phyloP scores from a whole-genome alignment of 2,329 filamentous ascomycete species.

The Hymenotorrendiella dingleyae region DNA sequence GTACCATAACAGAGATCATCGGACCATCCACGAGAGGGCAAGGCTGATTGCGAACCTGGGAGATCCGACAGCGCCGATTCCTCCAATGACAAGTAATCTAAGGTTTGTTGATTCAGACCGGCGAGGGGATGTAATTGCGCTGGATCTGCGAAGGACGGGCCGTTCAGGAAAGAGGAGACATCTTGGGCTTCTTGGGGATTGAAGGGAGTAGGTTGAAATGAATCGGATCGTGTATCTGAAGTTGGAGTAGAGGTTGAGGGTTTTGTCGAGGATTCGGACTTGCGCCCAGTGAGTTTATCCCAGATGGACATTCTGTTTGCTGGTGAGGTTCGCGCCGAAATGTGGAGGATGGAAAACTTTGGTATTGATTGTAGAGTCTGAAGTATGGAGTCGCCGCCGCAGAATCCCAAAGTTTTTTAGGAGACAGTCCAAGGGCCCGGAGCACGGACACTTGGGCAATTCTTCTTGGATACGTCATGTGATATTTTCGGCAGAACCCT shows the following conservation, averaged over 20 bases:
- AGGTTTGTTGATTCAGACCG: slow-evolving; percentile 83
- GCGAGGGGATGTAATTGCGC: slow-evolving; percentile 87
- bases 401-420: slow-evolving; percentile 3
- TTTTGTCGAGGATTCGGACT: slow-evolving; percentile 29
- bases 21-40: slow-evolving; percentile 94
- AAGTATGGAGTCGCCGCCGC: background rate
- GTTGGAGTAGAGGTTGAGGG: slow-evolving; percentile 12
- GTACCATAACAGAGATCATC: slow-evolving; percentile 98
- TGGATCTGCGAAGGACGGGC: slow-evolving; percentile 74
- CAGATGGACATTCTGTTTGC: slow-evolving; percentile 32
- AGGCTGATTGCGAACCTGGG: slow-evolving; percentile 76
- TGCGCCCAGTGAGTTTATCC: slow-evolving; percentile 34
- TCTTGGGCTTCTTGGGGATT: slow-evolving; percentile 70
- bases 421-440: too few species aligned
- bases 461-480: too few species aligned
- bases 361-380: background rate
- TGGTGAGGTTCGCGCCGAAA: background rate
- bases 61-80: slow-evolving; percentile 83
- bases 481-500: too few species aligned
- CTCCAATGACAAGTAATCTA: slow-evolving; percentile 93
- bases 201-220: slow-evolving; percentile 51
- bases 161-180: slow-evolving; percentile 79
- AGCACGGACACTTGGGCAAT: too few species aligned
- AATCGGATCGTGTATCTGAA: slow-evolving; percentile 31
- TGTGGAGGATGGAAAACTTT: background rate